Base-by-base conservation (phyloP, 108 stramenopile species). In the Skeletonema marinoi region DNA sequence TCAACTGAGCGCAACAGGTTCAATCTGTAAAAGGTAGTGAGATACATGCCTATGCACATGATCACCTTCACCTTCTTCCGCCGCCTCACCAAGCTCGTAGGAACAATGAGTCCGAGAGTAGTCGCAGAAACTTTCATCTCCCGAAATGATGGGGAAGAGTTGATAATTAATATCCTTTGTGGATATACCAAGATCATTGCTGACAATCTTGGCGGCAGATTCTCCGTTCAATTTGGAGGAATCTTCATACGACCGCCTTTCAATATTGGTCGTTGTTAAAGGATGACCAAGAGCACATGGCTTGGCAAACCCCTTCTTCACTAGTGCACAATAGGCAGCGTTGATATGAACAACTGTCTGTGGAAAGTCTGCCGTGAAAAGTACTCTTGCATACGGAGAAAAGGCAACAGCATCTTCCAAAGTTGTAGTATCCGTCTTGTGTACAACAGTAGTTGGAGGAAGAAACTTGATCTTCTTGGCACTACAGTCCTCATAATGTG, bases 401-500 rank as follows among this genome's bases (percentile, higher is more conserved):
- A 74, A 74, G 64, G 73, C 64, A 38, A 74, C 56, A 33, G 73
- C 65, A 19, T 64, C 73, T 29, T 74, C 73, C 73, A 74, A 74
- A 31, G 73, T 56, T 10, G 21, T 74, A 66, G 51, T 56, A 25
- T 50, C 31, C 19, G 65, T 13, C 35, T 33, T 73, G 29, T 48
- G 36, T 6, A 36, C 8, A 29, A 65, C 14, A 12, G 42, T n/a
- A 39, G 62, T 41, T 32, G 63, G 39, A n/a, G n/a, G n/a, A 29
- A n/a, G 35, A 11, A 16, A n/a, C 8, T 61, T 46, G 32, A 32
- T 7, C 9, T 56, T 56, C 54, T 21, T 56, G 54, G 25, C 54
- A 25, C 25, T 56, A 25, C 54, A 4, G n/a, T 56, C 54, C 25
- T 56, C 54, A 56, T 56, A 1, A 29, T 56, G 29, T n/a, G 9